Evolutionary conservation across 1,139 yeast species (phyloP), one percentile per base, ranked within the genome.

Genomic region (Scheffersomyces insectosa): DNA sequence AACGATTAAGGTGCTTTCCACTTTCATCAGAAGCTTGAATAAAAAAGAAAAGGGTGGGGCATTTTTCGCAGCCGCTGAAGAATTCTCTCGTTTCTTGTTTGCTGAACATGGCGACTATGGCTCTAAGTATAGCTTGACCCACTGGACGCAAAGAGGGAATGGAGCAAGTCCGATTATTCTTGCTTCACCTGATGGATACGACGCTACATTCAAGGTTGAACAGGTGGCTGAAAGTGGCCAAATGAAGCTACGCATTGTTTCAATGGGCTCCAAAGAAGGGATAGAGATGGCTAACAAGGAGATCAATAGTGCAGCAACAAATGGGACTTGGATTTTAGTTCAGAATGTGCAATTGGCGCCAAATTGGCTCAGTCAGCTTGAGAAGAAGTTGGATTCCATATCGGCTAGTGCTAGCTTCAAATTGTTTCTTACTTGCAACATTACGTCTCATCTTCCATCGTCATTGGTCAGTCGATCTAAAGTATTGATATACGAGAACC

Each of bases 201-300:
- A 90, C 63, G 83, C 91, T 1, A 76, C 88, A 0, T 72, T 71
- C 44, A 77, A 73, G 48, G 68, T 89, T 4, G 74, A 73, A 34
- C 62, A 66, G 27, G 50, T 80, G 11, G 80, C 87, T 0, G 49
- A 50, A 4, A 48, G 52, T 0, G 36, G 42, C 1, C 48, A 57
- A 0, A 48, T 53, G 10, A 56, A 60, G 6, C 60, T 82, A 34
- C 57, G 60, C 0, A 64, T 79, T 1, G 74, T 88, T 29, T 81
- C 97, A 0, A 74, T 90, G 79, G 97, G 97, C 0, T 81, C 96
- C 0, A 63, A 63, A 28, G 96, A 89, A 60, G 85, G 89, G 12
- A 62, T 72, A 5, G 75, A 67, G 8, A 65, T 70, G 36, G 95
- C 91, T 0, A 79, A 76, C 33, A 65, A 67, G 38, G 80, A 80